Evolutionary conservation across 2,329 filamentous ascomycete genomes (phyloP).

Genomic region (Arachnomyces sp.): DNA sequence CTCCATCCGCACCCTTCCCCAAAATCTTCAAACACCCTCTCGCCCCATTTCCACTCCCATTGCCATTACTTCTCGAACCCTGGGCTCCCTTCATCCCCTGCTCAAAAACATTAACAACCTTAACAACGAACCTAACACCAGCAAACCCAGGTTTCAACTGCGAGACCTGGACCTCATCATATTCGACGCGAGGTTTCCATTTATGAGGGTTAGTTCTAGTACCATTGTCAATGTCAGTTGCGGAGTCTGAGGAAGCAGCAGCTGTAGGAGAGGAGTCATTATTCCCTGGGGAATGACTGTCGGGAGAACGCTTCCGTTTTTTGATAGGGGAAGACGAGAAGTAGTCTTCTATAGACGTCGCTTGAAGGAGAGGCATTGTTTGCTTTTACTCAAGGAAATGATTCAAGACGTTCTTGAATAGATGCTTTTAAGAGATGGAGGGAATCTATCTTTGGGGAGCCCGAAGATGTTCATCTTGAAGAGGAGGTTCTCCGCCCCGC

Average conservation of each 20-base stretch:
- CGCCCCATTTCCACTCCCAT: constrained; percentile 7
- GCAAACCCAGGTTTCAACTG: constrained; percentile 16
- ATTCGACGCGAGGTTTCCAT: constrained; percentile 13
- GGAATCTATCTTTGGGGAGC: too few species aligned
- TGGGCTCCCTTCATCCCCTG: constrained; percentile 8
- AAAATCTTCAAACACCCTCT: constrained; percentile 19
- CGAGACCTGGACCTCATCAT: constrained; percentile 15
- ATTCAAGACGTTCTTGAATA: too few species aligned
- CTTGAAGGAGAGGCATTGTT: too few species aligned
- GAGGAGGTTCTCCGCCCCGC: too few species aligned
- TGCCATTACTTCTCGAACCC: background rate
- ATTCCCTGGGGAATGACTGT: background rate
- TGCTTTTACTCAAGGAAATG: too few species aligned
- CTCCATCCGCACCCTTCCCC: constrained; percentile 20
- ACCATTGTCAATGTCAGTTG: background rate
- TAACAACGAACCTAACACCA: constrained; percentile 15
- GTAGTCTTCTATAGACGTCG: background rate
- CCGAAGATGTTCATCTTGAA: too few species aligned
- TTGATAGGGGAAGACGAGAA: background rate
- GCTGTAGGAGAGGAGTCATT: too few species aligned
- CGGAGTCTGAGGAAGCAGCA: too few species aligned
- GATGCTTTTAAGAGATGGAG: too few species aligned
- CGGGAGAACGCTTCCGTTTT: background rate
- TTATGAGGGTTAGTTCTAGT: background rate
- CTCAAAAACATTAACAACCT: constrained; percentile 21